These are phyloP conservation scores for Fomitopsis pinicola DNA, from an alignment of 1,284 basidiomycete genomes.

Conservation along the genomic window DNA sequence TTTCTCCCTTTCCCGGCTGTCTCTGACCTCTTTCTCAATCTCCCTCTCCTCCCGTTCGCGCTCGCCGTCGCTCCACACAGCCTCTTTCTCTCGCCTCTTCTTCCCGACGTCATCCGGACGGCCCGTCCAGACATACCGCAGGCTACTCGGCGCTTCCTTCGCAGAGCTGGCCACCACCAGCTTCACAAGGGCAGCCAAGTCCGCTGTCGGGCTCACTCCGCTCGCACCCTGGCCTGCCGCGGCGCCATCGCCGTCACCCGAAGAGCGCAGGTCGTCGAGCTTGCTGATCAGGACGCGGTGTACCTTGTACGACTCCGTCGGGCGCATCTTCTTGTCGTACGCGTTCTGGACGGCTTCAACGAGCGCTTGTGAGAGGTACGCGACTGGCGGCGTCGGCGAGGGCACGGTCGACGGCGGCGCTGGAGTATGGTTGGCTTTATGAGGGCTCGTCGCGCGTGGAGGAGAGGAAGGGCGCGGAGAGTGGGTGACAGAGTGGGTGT, in stretches of 20 bases:
- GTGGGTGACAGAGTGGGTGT: constrained; percentile 13
- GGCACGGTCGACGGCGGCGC: background rate
- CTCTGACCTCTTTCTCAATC: constrained; percentile 22
- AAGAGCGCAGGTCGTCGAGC: constrained; percentile 38
- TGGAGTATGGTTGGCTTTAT: constrained; percentile 8
- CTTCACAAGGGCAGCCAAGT: constrained; percentile 34
- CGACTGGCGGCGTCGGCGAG: constrained; percentile 7
- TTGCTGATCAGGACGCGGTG: constrained; percentile 54
- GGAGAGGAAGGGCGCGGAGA: constrained; percentile 10
- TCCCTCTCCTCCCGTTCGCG: constrained; percentile 28
- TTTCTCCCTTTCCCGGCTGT: constrained; percentile 27
- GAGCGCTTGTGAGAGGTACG: constrained; percentile 43
- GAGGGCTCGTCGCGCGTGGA: constrained; percentile 11
- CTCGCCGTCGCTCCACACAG: constrained; percentile 30
- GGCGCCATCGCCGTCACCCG: constrained; percentile 14
- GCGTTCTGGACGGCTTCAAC: constrained; percentile 44
- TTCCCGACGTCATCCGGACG: constrained; percentile 27
- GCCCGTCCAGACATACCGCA: constrained; percentile 39
- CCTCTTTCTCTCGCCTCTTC: constrained; percentile 30
- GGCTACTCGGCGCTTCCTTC: constrained; percentile 32
- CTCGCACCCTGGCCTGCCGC: constrained; percentile 25
- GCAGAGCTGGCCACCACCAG: constrained; percentile 23
- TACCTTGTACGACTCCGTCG: constrained; percentile 55
- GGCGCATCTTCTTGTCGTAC: constrained; percentile 46
- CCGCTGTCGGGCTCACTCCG: constrained; percentile 41